These are phyloP conservation scores for Bipolaris oryzae DNA, from an alignment of 2,329 filamentous ascomycete species.

Conservation along the genomic window DNA sequence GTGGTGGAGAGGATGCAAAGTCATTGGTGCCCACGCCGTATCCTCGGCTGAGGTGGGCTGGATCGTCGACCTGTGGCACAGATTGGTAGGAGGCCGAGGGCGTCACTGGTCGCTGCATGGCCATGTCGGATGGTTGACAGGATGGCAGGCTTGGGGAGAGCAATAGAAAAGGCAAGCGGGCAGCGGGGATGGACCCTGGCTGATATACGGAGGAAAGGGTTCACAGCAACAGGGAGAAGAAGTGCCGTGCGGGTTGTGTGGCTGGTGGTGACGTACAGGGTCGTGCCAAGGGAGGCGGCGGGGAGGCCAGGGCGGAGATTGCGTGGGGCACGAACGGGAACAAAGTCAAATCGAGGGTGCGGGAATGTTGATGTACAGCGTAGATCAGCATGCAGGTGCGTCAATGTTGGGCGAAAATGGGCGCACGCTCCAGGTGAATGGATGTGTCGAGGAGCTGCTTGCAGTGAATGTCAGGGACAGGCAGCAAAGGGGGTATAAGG, in stretches of 20 bases:
- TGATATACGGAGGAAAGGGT: conserved; percentile 9
- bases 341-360: background rate
- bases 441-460: background rate
- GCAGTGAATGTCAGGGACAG: background rate
- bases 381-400: conserved; percentile 15
- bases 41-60: conserved; percentile 45
- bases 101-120: conserved; percentile 32
- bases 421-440: background rate
- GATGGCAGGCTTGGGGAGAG: conserved; percentile 6
- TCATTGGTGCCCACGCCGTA: conserved; percentile 44
- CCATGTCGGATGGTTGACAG: conserved; percentile 25
- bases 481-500: background rate
- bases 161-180: conserved; percentile 1
- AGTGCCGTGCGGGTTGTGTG: conserved; percentile 17
- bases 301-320: conserved; percentile 26
- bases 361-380: no score
- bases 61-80: conserved; percentile 46
- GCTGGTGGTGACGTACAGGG: conserved; percentile 28
- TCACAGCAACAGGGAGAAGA: background rate
- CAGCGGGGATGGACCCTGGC: conserved; percentile 11
- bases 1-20: conserved; percentile 47
- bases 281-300: conserved; percentile 15
- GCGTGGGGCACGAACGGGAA: conserved; percentile 17
- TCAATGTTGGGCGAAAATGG: background rate
- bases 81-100: conserved; percentile 39